Base-by-base conservation (phyloP, 2,329 filamentous ascomycete genomes). In the Daldinia sp. region DNA sequence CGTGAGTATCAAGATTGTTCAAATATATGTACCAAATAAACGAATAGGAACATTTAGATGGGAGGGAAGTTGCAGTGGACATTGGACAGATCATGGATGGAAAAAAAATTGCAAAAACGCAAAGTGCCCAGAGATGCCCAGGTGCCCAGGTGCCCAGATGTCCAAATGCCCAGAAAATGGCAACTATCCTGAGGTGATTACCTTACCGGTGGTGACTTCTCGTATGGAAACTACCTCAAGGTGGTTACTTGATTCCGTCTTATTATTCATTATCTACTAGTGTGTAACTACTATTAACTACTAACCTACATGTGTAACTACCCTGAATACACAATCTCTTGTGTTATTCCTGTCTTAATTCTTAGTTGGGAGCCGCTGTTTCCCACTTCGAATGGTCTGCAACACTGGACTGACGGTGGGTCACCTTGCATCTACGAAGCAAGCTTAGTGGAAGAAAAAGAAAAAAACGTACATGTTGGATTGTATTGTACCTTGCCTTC, bases 381-480 rank as follows among this genome's bases (percentile, higher is more conserved):
- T 56, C 48, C 48, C 52, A 55, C n/a, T 56, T 56, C 30, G 37
- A 61, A 61, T 47, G 29, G 37, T 51, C 58, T 37, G 58, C 39
- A 47, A 61, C 32, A 37, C 52, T 52, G 58, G 34, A 61, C 58
- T 55, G 58, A 51, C 23, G 32, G 58, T 45, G 15, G 32, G 29
- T 15, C 27, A 27, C 29, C 32, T 53, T 50, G 30, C 51, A n/a
- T n/a, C n/a, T n/a, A n/a, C n/a, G n/a, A n/a, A 51, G 35, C 34
- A 13, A 37, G 45, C 17, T 51, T 51, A 50, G 45, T 43, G 55
- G 34, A 17, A 58, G 9, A 29, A 15, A 50, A 34, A 32, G 55
- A 27, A 17, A 58, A 4, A 29, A 15, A 29, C 25, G 25, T 48
- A 48, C 25, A 32, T 32, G 30, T 13, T 7, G 7, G 13, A 7